phyloP scores from a whole-genome alignment of 2,329 filamentous ascomycete species.

The Botryotinia calthae region DNA sequence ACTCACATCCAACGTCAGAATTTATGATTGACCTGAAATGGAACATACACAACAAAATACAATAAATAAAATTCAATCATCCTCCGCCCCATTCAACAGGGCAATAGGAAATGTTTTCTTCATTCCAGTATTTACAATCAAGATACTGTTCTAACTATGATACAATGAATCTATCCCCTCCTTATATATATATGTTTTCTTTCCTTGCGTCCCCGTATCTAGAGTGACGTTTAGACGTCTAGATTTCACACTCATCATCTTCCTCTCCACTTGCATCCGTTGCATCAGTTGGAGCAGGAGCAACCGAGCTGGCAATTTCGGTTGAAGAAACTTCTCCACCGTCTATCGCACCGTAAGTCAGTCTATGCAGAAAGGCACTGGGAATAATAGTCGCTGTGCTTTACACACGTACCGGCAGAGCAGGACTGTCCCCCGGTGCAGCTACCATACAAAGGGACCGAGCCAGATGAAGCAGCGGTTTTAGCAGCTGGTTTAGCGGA shows the following conservation, averaged over 20 bases:
- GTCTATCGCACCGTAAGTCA: background rate
- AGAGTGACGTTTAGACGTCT: background rate
- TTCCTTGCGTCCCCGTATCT: too few species aligned
- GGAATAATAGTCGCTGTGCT: background rate
- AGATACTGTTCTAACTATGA: background rate
- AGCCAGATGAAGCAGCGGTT: background rate
- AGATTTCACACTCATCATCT: conserved; percentile 1
- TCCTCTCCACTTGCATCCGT: background rate
- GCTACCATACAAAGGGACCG: background rate
- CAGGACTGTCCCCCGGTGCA: background rate
- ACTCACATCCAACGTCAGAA: background rate
- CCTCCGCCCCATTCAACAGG: background rate
- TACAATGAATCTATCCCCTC: conserved; percentile 1
- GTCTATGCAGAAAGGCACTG: background rate
- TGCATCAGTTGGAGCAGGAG: background rate
- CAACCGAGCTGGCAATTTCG: background rate
- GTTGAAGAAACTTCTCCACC: background rate
- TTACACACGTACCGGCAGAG: background rate
- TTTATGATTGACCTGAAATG: background rate
- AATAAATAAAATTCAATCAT: background rate
- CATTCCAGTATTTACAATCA: conserved; percentile 6
- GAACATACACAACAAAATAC: background rate
- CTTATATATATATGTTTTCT: background rate
- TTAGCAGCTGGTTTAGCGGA: background rate
- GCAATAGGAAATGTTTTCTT: background rate